Base-by-base conservation (phyloP, 2,329 filamentous ascomycete species). In the Chalaropsis thielavioides region DNA sequence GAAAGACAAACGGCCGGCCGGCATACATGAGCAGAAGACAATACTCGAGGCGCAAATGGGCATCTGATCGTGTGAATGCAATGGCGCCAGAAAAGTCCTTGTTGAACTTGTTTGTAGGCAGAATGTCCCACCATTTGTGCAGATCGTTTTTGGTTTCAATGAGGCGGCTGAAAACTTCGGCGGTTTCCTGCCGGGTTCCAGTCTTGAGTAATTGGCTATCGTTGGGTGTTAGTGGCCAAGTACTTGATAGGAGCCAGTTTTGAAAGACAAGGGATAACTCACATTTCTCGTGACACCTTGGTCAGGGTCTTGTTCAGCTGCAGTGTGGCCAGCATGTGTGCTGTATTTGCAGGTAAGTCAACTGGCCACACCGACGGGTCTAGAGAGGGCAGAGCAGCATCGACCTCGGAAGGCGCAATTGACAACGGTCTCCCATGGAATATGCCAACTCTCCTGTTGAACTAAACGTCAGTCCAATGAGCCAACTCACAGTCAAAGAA, bases 371-470 rank as follows among this genome's bases (percentile, higher is more conserved):
- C 71, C 11, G 76, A 75, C 0, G 76, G 74, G 40, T 76, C 72
- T 66, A 81, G 76, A 5, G 75, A 74, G 1, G 81, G 81, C 63
- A 80, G 71, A 24, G 80, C 78, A 1, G 78, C 79, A 68, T 83
- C 81, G 19, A 83, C 77, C 67, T 83, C 81, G 11, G 75, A 73
- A 44, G 77, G 76, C 2, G 77, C 74, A 49, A 83, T 77, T 1
- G 81, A 83, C n/a, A 77, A 73, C 6, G 82, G 81, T 6, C 81
- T 74, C 43, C 81, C 80, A 67, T 84, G 81, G 43, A 82, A 77
- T 61, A 81, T 81, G 49, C 80, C 79, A 40, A 83, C 79, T 56
- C 80, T 78, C 66, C 79, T 81, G 51, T 43, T 24, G 15, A 6
- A 8, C 35, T 17, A 69, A 61, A 69, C 10, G 56, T 59, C 15